Percentiles rank a stretch among this genome's conserved stretches.
Evolutionary conservation across 1,139 yeast genomes (phyloP).

Genomic region (Suhomyces kunorum): DNA sequence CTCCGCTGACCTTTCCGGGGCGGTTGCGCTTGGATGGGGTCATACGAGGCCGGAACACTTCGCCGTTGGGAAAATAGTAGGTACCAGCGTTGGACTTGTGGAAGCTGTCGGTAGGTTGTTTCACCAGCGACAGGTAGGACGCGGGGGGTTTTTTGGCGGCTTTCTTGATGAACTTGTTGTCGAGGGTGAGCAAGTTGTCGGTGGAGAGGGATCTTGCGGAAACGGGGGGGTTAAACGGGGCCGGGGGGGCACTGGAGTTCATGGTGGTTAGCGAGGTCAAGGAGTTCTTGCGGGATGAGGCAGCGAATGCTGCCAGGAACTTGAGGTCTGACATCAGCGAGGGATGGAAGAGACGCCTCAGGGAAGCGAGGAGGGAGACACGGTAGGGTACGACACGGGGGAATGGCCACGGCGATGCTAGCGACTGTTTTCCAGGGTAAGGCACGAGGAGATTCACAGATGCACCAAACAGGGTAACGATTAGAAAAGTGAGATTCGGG

Average conservation of each 20-base stretch:
- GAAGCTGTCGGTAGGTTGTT: conserved; percentile 17
- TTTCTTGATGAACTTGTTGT: conserved; percentile 39
- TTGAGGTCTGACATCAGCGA: conserved; percentile 2
- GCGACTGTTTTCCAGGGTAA: too few relatives aligned
- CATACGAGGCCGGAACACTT: conserved; percentile 50
- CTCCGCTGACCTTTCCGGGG: conserved; percentile 30
- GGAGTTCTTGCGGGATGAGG: conserved; percentile 33
- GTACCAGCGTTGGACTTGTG: conserved; percentile 30
- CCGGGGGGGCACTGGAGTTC: conserved; percentile 10
- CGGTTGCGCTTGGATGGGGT: conserved; percentile 41
- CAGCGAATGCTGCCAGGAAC: neutral
- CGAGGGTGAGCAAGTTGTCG: conserved; percentile 40
- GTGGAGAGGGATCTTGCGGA: conserved; percentile 43
- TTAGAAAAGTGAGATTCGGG: conserved; percentile 2
- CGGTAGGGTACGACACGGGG: neutral
- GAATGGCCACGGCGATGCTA: neutral
- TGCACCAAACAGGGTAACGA: neutral
- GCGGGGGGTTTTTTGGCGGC: conserved; percentile 16
- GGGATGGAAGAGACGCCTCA: neutral
- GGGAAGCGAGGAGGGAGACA: neutral
- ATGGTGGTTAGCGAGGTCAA: conserved; percentile 33
- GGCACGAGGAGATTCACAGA: neutral
- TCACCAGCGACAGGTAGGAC: neutral
- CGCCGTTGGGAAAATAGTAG: conserved; percentile 57
- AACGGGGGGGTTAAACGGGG: conserved; percentile 5